phyloP scores from a whole-genome alignment of 768 basidiomycete genomes.

The Suillus weaverae region DNA sequence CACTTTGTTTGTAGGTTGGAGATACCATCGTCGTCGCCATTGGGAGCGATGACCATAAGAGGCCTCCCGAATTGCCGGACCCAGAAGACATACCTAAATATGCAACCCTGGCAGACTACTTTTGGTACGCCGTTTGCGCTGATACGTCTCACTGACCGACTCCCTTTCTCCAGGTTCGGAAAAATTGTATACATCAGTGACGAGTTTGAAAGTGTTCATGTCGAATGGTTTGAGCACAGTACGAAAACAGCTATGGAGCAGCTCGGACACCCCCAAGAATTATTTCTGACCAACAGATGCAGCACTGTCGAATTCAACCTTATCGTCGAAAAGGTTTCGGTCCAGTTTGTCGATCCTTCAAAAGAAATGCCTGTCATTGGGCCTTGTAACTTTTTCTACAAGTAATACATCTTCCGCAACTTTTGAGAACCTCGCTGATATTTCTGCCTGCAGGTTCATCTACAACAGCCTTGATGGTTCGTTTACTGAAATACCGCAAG shows the following conservation, averaged over 20 bases:
- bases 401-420: slow-evolving; percentile 35
- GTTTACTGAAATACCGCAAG: slow-evolving; percentile 43
- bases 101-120: slow-evolving; percentile 53
- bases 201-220: slow-evolving; percentile 48
- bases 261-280: slow-evolving; percentile 59
- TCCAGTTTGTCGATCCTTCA: slow-evolving; percentile 35
- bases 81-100: slow-evolving; percentile 35
- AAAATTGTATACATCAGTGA: slow-evolving; percentile 55
- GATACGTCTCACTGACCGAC: not conserved
- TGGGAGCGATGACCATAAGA: slow-evolving; percentile 30
- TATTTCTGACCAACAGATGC: slow-evolving; percentile 63
- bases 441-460: slow-evolving; percentile 40
- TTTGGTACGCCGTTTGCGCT: slow-evolving; percentile 49
- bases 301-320: slow-evolving; percentile 37
- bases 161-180: slow-evolving; percentile 56
- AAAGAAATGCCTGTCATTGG: slow-evolving; percentile 26
- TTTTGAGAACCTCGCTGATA: slow-evolving; percentile 1
- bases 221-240: slow-evolving; percentile 77
- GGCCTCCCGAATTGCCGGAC: slow-evolving; percentile 35
- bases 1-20: slow-evolving; percentile 46
- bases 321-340: slow-evolving; percentile 50
- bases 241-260: slow-evolving; percentile 61
- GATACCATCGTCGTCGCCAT: slow-evolving; percentile 59
- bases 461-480: slow-evolving; percentile 48
- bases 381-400: slow-evolving; percentile 54